phyloP scores from a whole-genome alignment of 495 filamentous ascomycete species.

The Penicillium nucicola region DNA sequence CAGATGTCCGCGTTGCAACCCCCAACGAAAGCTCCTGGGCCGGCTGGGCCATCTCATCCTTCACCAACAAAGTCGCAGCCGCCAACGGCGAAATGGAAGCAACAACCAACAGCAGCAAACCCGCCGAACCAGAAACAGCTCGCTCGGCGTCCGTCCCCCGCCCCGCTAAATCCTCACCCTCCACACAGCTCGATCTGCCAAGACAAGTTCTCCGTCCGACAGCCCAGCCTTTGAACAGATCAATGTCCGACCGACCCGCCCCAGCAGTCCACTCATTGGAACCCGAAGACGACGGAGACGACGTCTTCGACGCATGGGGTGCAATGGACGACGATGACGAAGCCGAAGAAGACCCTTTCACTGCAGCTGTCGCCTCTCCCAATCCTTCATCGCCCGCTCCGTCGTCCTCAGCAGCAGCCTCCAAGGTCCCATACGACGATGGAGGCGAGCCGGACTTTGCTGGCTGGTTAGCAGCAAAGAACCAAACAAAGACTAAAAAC shows the following conservation, averaged over 20 bases:
- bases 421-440: constrained; percentile 65
- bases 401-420: constrained; percentile 23
- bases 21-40: constrained; percentile 77
- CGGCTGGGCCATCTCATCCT: constrained; percentile 98
- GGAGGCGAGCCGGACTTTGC: constrained; percentile 90
- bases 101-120: constrained; percentile 30
- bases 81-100: constrained; percentile 81
- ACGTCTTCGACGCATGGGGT: constrained; percentile 65
- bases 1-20: constrained; percentile 67
- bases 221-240: constrained; percentile 41
- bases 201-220: constrained; percentile 36
- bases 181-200: constrained; percentile 39
- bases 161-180: constrained; percentile 46
- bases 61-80: constrained; percentile 86
- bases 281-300: constrained; percentile 49
- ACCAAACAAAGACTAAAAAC: constrained; percentile 66
- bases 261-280: constrained; percentile 38
- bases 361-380: constrained; percentile 33
- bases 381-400: constrained; percentile 31
- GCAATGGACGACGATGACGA: constrained; percentile 65
- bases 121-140: constrained; percentile 26
- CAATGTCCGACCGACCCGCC: constrained; percentile 36
- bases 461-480: constrained; percentile 84
- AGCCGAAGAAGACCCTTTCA: constrained; percentile 47
- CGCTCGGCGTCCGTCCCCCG: constrained; percentile 48